These are phyloP conservation scores for Apiotrichum sp. DNA, from an alignment of 1,284 basidiomycete species.

Conservation along the genomic window DNA sequence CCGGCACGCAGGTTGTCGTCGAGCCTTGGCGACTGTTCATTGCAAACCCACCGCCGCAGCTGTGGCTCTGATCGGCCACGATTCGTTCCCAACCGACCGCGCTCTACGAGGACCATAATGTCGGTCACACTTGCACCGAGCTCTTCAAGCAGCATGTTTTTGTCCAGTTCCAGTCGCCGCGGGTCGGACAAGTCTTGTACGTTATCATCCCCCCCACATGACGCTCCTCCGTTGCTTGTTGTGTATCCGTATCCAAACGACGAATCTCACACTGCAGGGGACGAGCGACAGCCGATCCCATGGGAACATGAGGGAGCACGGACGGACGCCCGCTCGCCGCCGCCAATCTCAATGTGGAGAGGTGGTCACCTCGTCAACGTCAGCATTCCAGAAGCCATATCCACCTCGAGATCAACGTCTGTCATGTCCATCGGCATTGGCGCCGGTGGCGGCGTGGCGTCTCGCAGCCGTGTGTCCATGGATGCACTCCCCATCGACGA, in stretches of 20 bases:
- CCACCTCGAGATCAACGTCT: constrained; percentile 6
- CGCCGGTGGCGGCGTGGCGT: not conserved
- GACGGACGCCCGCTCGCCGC: not conserved
- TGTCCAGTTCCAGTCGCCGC: not conserved
- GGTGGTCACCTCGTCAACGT: not conserved
- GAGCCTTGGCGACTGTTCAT: too few relatives aligned
- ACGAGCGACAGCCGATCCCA: not conserved
- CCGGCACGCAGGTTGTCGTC: too few relatives aligned
- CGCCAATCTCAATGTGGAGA: not conserved
- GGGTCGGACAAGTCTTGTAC: not conserved
- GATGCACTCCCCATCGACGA: constrained; percentile 11
- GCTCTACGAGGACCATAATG: not conserved
- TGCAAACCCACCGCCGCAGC: too few relatives aligned
- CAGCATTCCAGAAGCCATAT: not conserved
- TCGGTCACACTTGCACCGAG: not conserved
- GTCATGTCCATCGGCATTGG: constrained; percentile 2
- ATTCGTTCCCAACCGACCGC: too few relatives aligned
- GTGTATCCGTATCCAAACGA: too few relatives aligned
- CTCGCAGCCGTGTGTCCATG: constrained; percentile 17
- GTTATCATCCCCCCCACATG: not conserved
- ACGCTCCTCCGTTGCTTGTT: too few relatives aligned
- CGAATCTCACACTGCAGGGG: not conserved
- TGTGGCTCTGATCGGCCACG: too few relatives aligned
- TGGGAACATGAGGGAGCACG: not conserved
- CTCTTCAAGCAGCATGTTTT: not conserved